A percentile compares a stretch with the other conserved stretches of the same genome.
These are phyloP conservation scores for Acacia crassicarpa DNA, from an alignment of 306 rosid species.

Conservation along the genomic window DNA sequence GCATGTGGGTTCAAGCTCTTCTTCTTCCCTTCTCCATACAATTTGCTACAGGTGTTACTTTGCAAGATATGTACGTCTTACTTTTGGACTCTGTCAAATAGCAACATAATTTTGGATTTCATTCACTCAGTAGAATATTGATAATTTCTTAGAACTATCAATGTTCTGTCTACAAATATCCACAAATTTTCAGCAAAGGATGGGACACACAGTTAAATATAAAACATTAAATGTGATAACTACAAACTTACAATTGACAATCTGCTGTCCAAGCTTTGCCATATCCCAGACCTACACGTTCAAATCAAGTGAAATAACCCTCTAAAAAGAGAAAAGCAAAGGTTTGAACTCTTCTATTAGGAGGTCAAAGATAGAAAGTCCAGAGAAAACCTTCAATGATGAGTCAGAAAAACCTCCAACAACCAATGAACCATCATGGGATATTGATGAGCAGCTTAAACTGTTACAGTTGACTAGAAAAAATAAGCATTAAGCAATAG, in stretches of 20 bases:
- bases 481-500: slow-evolving; percentile 28
- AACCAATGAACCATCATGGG: slow-evolving; percentile 89
- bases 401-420: slow-evolving; percentile 99
- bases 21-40: too few species aligned
- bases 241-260: slow-evolving; percentile 61
- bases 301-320: slow-evolving; percentile 27
- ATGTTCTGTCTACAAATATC: too few species aligned
- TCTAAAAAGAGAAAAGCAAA: background rate
- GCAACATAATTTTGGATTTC: too few species aligned
- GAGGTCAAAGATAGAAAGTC: background rate
- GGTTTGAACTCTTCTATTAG: background rate
- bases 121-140: too few species aligned
- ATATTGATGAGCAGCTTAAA: slow-evolving; percentile 90
- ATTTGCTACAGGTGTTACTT: too few species aligned
- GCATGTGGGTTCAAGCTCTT: too few species aligned
- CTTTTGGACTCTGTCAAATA: too few species aligned
- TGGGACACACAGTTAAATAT: background rate
- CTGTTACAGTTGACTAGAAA: slow-evolving; percentile 46
- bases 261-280: slow-evolving; percentile 91
- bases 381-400: slow-evolving; percentile 64
- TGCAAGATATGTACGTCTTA: too few species aligned
- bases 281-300: slow-evolving; percentile 86
- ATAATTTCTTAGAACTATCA: too few species aligned
- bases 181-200: too few species aligned
- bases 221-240: slow-evolving; percentile 20